phyloP scores from a whole-genome alignment of 2,329 filamentous ascomycete species.

The Sphaerulina musiva region DNA sequence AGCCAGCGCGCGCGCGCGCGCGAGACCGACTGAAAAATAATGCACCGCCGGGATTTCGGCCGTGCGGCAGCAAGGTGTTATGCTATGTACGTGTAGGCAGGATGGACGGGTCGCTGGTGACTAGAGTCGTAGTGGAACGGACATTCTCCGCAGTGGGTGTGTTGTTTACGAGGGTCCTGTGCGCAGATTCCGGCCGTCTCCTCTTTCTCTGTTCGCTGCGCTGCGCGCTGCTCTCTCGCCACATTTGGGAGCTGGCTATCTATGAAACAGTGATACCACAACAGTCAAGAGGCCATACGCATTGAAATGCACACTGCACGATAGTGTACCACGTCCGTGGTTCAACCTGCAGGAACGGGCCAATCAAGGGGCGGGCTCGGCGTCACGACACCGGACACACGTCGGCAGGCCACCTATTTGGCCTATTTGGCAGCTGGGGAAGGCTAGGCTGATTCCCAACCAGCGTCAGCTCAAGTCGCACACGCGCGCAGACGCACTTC shows the following conservation, averaged over 20 bases:
- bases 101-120: not conserved
- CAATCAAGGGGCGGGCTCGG: slow-evolving; percentile 10
- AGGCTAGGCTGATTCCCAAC: slow-evolving; percentile 12
- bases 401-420: slow-evolving; percentile 1
- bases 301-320: slow-evolving; percentile 13
- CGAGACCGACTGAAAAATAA: no score
- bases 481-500: slow-evolving; percentile 4
- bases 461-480: slow-evolving; percentile 10
- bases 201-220: not conserved
- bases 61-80: not conserved
- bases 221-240: not conserved
- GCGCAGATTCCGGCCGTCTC: slow-evolving; percentile 15
- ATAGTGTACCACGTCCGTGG: slow-evolving; percentile 9
- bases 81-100: not conserved
- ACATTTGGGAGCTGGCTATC: not conserved
- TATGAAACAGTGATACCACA: slow-evolving; percentile 12
- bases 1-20: no score
- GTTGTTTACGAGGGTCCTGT: slow-evolving; percentile 10
- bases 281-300: slow-evolving; percentile 7
- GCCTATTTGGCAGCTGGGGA: slow-evolving; percentile 9
- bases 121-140: slow-evolving; percentile 5
- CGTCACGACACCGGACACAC: slow-evolving; percentile 13
- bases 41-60: not conserved
- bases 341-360: slow-evolving; percentile 10
- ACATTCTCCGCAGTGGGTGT: slow-evolving; percentile 11